phyloP scores from a whole-genome alignment of 2,329 filamentous ascomycete species.

The Phyllosticta capitalensis region DNA sequence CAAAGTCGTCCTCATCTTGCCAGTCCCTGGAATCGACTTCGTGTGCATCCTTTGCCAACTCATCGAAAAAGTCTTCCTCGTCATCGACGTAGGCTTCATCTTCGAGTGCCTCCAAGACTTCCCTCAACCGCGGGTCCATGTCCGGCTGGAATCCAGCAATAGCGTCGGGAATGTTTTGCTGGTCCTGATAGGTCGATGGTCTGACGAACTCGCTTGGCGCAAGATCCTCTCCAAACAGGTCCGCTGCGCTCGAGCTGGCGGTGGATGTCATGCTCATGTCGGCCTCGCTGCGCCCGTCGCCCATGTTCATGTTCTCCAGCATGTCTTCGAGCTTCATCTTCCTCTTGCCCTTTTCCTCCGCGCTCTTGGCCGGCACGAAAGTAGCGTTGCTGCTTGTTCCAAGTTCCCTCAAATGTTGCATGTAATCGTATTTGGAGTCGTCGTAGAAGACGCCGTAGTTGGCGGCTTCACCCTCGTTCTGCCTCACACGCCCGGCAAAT shows the following conservation, averaged over 20 bases:
- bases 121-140: conserved; percentile 88
- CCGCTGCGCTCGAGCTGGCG: conserved; percentile 26
- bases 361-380: conserved; percentile 61
- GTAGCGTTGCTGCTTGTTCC: conserved; percentile 55
- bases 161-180: conserved; percentile 84
- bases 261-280: conserved; percentile 34
- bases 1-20: conserved; percentile 40
- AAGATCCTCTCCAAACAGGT: conserved; percentile 63
- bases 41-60: conserved; percentile 57
- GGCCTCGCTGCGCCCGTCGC: conserved; percentile 32
- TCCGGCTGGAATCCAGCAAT: conserved; percentile 93
- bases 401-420: conserved; percentile 94
- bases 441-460: conserved; percentile 91
- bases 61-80: conserved; percentile 73
- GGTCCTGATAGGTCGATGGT: conserved; percentile 74
- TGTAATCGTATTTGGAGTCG: conserved; percentile 95
- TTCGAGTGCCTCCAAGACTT: conserved; percentile 86
- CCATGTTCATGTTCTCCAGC: conserved; percentile 45
- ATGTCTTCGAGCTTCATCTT: conserved; percentile 79
- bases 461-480: conserved; percentile 93
- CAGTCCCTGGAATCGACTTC: conserved; percentile 77
- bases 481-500: conserved; percentile 60
- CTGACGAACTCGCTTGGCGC: conserved; percentile 71
- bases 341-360: conserved; percentile 56
- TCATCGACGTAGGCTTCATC: conserved; percentile 89